Percentiles rank a stretch among this genome's conserved stretches.
phyloP scores from a whole-genome alignment of 176 grass and related monocot species.

The Avena sativa region DNA sequence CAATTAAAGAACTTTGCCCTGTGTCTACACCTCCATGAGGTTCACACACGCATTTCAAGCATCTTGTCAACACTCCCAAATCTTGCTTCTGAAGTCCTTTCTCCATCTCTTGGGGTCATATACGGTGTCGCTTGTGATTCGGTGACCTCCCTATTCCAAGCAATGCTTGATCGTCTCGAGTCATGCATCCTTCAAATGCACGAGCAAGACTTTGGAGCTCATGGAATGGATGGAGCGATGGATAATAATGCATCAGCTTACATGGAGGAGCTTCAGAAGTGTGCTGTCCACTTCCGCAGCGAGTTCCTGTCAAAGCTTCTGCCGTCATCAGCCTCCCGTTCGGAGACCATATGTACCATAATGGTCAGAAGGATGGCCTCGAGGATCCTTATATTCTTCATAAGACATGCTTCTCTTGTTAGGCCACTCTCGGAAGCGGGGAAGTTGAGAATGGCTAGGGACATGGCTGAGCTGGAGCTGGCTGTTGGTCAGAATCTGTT shows the following conservation, averaged over 20 bases:
- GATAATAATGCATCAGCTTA: constrained; percentile 90
- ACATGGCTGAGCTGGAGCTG: constrained; percentile 96
- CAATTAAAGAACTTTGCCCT: constrained; percentile 96
- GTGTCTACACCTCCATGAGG: constrained; percentile 93
- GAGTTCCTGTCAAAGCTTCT: constrained; percentile 95
- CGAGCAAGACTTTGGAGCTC: constrained; percentile 72
- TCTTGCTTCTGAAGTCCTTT: constrained; percentile 74
- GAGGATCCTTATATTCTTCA: constrained; percentile 92
- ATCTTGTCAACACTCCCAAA: constrained; percentile 67
- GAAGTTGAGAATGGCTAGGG: constrained; percentile 94
- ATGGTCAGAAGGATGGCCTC: constrained; percentile 97
- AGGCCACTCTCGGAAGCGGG: constrained; percentile 97
- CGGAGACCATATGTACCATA: constrained; percentile 87
- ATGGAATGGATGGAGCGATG: constrained; percentile 59
- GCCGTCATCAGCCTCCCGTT: constrained; percentile 79
- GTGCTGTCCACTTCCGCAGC: constrained; percentile 75
- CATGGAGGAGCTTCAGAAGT: constrained; percentile 98
- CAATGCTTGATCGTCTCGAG: constrained; percentile 81
- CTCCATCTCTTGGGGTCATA: constrained; percentile 72
- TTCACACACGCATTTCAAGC: constrained; percentile 77
- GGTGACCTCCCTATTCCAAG: constrained; percentile 81
- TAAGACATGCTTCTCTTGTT: constrained; percentile 92
- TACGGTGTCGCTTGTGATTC: constrained; percentile 92
- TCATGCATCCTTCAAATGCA: constrained; percentile 93
- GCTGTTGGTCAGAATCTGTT: constrained; percentile 94